A percentile compares a stretch with the other conserved stretches of the same genome.
phyloP scores from a whole-genome alignment of 257 asterid genomes.

The Fraxinus cuspidata region DNA sequence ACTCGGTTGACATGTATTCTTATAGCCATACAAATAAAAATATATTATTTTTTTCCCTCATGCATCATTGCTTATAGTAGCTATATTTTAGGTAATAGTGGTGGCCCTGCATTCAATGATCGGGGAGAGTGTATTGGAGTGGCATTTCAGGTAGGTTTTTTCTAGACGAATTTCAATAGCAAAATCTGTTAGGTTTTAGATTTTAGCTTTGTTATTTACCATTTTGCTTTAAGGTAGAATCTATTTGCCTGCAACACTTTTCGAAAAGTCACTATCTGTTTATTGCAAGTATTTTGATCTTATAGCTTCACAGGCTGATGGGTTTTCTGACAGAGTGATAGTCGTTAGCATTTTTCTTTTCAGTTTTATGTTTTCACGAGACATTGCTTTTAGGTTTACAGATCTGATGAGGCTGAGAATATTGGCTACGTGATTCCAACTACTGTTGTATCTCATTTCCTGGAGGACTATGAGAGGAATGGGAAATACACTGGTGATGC shows the following conservation, averaged over 20 bases:
- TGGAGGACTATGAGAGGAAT: slow-evolving; percentile 85
- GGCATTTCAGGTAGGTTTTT: slow-evolving; percentile 83
- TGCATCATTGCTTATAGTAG: slow-evolving; percentile 29
- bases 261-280: slow-evolving; percentile 8
- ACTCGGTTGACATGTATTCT: slow-evolving; percentile 3
- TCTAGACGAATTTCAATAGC: slow-evolving; percentile 13
- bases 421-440: slow-evolving; percentile 96
- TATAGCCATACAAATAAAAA: neutral
- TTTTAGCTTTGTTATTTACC: slow-evolving; percentile 13
- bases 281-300: neutral
- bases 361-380: slow-evolving; percentile 36
- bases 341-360: neutral
- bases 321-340: slow-evolving; percentile 21
- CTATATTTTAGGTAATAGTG: slow-evolving; percentile 77
- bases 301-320: slow-evolving; percentile 19
- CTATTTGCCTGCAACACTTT: slow-evolving; percentile 7
- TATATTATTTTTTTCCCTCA: slow-evolving; percentile 5
- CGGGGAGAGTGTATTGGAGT: slow-evolving; percentile 97
- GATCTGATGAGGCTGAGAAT: slow-evolving; percentile 94
- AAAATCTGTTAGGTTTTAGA: neutral
- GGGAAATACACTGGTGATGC: slow-evolving; percentile 85
- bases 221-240: slow-evolving; percentile 16
- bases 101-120: slow-evolving; percentile 98
- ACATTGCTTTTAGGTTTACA: slow-evolving; percentile 77
- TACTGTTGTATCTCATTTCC: slow-evolving; percentile 91